phyloP scores from a whole-genome alignment of 1,284 basidiomycete genomes.

The Malassezia cuniculi region DNA sequence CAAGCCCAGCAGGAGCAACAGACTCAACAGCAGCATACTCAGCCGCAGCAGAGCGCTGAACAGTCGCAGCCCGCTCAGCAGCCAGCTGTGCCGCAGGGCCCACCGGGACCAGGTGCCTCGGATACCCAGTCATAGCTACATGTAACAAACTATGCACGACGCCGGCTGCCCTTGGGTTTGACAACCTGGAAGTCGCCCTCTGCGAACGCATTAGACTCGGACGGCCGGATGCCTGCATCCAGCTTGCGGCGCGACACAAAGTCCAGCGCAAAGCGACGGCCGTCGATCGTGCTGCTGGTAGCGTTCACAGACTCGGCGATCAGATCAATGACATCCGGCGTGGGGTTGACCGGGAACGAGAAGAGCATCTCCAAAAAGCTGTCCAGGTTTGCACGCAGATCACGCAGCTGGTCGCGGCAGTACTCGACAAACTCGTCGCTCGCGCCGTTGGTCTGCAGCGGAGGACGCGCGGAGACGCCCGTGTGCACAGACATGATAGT shows the following conservation, averaged over 20 bases:
- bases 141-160: no score
- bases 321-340: conserved; percentile 41
- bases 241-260: conserved; percentile 71
- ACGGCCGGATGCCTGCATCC: conserved; percentile 22
- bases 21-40: no score
- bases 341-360: conserved; percentile 44
- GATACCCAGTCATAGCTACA: conserved; percentile 3
- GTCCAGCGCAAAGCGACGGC: conserved; percentile 79
- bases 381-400: conserved; percentile 49
- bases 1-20: no score
- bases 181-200: conserved; percentile 1
- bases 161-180: not conserved
- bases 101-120: no score
- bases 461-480: not conserved
- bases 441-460: conserved; percentile 1
- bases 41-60: no score
- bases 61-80: no score
- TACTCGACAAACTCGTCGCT: conserved; percentile 77
- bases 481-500: not conserved
- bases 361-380: conserved; percentile 46
- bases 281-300: conserved; percentile 83
- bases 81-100: no score
- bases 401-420: conserved; percentile 75
- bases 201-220: no score
- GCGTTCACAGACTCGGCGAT: conserved; percentile 57